Percentiles rank a stretch among this genome's conserved stretches.
Conservation (phyloP, 73 alveolate species). For the Tetrahymena borealis region DNA sequence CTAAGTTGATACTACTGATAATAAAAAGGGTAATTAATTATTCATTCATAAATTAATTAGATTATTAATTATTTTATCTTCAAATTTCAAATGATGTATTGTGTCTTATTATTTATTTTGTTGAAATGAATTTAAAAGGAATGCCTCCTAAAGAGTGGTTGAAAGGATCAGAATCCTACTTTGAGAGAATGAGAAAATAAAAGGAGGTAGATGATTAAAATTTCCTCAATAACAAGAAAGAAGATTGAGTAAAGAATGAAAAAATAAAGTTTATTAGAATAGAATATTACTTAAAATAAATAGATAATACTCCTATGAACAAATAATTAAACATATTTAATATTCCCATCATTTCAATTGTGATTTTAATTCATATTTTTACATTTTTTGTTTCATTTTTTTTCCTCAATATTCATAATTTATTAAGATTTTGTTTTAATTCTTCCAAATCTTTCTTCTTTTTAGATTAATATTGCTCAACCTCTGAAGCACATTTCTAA, state of each 20-base stretch:
- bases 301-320: too few relatives aligned
- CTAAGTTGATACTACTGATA: background rate
- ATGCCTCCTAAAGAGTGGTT: conserved; percentile 35
- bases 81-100: too few relatives aligned
- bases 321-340: background rate
- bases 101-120: background rate
- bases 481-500: background rate
- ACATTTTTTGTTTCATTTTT: background rate
- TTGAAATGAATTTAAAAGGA: background rate
- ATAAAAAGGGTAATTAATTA: background rate
- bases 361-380: background rate
- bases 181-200: background rate
- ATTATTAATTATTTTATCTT: too few relatives aligned
- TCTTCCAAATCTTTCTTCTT: background rate
- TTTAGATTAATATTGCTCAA: background rate
- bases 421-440: background rate
- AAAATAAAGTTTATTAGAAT: background rate
- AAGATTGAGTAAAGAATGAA: too few relatives aligned
- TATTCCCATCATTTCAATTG: background rate
- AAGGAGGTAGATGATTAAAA: background rate
- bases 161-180: background rate
- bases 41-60: too few relatives aligned
- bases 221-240: background rate
- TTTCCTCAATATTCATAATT: background rate
- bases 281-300: background rate